Evolutionary conservation across 441 rosid species (phyloP).

Genomic region (Theobroma grandiflorum): DNA sequence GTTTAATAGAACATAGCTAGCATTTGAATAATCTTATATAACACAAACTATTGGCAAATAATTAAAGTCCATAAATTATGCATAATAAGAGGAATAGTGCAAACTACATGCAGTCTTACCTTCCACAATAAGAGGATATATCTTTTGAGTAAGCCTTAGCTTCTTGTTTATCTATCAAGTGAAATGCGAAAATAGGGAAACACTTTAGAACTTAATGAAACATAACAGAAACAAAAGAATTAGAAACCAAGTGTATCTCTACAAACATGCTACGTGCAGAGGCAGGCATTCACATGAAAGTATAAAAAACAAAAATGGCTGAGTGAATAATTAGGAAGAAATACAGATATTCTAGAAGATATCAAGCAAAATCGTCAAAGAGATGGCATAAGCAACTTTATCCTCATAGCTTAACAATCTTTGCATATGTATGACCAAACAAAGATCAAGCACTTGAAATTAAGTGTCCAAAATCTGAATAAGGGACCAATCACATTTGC

Average conservation of each 20-base stretch:
- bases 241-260: slow-evolving; percentile 8
- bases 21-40: slow-evolving; percentile 22
- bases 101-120: slow-evolving; percentile 53
- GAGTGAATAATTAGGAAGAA: background rate
- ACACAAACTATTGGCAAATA: slow-evolving; percentile 9
- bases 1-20: slow-evolving; percentile 20
- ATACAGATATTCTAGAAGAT: slow-evolving; percentile 4
- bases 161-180: slow-evolving; percentile 78
- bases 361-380: background rate
- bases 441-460: slow-evolving; percentile 8
- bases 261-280: background rate
- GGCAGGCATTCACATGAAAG: background rate
- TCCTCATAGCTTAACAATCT: background rate
- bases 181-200: slow-evolving; percentile 25
- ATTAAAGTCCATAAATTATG: slow-evolving; percentile 20
- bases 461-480: slow-evolving; percentile 1
- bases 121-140: slow-evolving; percentile 91
- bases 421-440: background rate
- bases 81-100: background rate
- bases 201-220: background rate
- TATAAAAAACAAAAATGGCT: background rate
- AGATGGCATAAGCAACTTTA: background rate
- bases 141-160: slow-evolving; percentile 86
- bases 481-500: background rate
- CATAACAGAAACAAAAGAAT: background rate